phyloP scores from a whole-genome alignment of 2,329 filamentous ascomycete species.

The Myriosclerotinia duriaeana region DNA sequence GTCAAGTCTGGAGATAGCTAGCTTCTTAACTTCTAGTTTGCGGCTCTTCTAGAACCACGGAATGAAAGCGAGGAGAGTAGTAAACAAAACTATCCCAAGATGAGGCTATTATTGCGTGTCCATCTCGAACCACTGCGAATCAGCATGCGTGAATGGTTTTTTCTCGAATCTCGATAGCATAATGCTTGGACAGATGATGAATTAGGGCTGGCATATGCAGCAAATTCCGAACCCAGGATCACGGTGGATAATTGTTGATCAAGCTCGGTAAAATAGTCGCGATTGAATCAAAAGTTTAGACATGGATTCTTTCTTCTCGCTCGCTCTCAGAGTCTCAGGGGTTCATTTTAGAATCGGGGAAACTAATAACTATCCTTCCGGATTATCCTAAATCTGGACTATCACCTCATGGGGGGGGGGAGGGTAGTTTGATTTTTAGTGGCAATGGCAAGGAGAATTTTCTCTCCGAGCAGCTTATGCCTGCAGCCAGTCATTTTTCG shows the following conservation, averaged over 20 bases:
- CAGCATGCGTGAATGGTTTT: not conserved
- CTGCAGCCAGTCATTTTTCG: constrained; percentile 8
- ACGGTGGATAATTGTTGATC: too few species aligned
- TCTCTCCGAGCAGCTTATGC: constrained; percentile 7
- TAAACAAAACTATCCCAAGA: not conserved
- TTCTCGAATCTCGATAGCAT: not conserved
- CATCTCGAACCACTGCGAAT: not conserved
- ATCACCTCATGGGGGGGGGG: constrained; percentile 17
- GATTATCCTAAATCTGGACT: not conserved
- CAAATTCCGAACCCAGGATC: not conserved
- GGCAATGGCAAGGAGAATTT: constrained; percentile 14
- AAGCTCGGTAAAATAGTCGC: constrained; percentile 1
- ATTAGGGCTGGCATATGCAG: not conserved
- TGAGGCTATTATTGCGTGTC: not conserved
- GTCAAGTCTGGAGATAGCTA: constrained; percentile 6
- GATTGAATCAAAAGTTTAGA: not conserved
- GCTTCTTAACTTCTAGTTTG: not conserved
- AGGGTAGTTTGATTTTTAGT: constrained; percentile 7
- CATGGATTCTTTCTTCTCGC: not conserved
- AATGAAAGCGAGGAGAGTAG: constrained; percentile 1
- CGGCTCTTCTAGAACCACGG: not conserved
- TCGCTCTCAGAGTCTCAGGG: not conserved
- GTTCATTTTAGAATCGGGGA: not conserved
- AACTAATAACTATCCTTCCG: not conserved
- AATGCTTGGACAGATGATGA: not conserved